Evolutionary conservation across 1,284 basidiomycete species (phyloP).

Genomic region (Microbotryum lychnidis-dioicae): DNA sequence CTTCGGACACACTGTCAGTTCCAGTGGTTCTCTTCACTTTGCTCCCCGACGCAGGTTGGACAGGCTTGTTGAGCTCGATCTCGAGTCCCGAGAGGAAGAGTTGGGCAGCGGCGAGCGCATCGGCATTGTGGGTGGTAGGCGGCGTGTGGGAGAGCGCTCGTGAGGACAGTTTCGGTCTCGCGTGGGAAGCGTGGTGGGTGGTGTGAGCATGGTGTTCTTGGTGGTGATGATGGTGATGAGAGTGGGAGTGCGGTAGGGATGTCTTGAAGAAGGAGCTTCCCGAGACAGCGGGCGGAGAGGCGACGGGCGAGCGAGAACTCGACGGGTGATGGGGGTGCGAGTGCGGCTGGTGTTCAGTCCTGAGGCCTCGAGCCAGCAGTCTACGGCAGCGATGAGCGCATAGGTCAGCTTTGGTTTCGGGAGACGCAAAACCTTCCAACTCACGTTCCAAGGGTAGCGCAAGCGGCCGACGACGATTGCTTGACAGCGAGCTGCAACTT

Average conservation of each 20-base stretch:
- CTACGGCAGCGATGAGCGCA: neutral
- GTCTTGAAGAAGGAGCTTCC: conserved; percentile 9
- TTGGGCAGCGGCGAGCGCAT: conserved; percentile 11
- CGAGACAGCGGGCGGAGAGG: neutral
- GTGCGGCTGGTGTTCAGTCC: neutral
- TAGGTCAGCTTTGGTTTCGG: too few relatives aligned
- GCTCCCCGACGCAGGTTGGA: neutral
- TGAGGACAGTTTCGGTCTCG: neutral
- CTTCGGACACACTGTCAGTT: neutral
- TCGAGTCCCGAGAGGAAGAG: conserved; percentile 17
- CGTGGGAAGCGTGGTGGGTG: neutral
- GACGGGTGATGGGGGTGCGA: neutral
- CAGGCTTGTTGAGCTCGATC: conserved; percentile 21
- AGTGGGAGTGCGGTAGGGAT: neutral
- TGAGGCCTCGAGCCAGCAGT: neutral
- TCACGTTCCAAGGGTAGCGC: conserved; percentile 30
- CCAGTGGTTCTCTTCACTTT: neutral
- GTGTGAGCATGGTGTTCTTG: neutral
- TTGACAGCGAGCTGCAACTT: conserved; percentile 22
- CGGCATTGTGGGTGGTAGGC: neutral
- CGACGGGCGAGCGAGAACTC: neutral
- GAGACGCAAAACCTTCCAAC: neutral
- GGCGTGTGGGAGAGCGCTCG: conserved; percentile 2
- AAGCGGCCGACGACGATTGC: conserved; percentile 21
- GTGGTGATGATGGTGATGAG: neutral